Evolutionary conservation across 2,329 filamentous ascomycete genomes (phyloP).

Genomic region (Xenoacremonium recifei): DNA sequence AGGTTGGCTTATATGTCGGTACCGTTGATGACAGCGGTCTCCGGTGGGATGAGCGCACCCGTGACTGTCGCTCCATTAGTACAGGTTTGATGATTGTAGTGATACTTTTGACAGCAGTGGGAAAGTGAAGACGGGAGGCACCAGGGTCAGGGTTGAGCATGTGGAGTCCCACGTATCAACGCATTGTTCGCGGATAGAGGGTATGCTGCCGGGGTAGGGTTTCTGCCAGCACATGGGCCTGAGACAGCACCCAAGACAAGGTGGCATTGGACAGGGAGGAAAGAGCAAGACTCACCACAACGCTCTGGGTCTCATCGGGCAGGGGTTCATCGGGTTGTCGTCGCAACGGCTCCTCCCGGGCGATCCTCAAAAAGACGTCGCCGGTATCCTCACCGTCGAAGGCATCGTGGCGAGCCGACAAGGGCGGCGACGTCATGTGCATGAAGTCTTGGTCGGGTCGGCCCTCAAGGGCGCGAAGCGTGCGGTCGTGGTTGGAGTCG

Average conservation of each 20-base stretch:
- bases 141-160: no score
- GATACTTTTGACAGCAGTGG: no score
- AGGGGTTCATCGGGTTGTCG: constrained; percentile 35
- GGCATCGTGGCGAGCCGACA: constrained; percentile 34
- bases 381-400: constrained; percentile 51
- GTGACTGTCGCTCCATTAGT: no score
- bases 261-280: constrained; percentile 3
- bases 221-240: constrained; percentile 5
- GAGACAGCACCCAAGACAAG: constrained; percentile 8
- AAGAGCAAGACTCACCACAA: constrained; percentile 43
- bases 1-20: constrained; percentile 46
- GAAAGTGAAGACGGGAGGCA: no score
- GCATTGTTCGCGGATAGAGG: no score
- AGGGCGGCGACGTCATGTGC: constrained; percentile 41
- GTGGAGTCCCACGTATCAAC: no score
- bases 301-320: constrained; percentile 34
- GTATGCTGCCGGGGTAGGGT: no score
- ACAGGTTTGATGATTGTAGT: no score
- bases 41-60: constrained; percentile 46
- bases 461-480: constrained; percentile 52
- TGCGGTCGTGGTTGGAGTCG: constrained; percentile 48
- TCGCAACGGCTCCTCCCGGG: constrained; percentile 49
- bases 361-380: constrained; percentile 59
- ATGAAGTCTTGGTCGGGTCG: constrained; percentile 24
- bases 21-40: constrained; percentile 54